Percentiles rank a stretch among this genome's conserved stretches.
Evolutionary conservation across 2,329 filamentous ascomycete species (phyloP).

Genomic region (Drechslera avenae): DNA sequence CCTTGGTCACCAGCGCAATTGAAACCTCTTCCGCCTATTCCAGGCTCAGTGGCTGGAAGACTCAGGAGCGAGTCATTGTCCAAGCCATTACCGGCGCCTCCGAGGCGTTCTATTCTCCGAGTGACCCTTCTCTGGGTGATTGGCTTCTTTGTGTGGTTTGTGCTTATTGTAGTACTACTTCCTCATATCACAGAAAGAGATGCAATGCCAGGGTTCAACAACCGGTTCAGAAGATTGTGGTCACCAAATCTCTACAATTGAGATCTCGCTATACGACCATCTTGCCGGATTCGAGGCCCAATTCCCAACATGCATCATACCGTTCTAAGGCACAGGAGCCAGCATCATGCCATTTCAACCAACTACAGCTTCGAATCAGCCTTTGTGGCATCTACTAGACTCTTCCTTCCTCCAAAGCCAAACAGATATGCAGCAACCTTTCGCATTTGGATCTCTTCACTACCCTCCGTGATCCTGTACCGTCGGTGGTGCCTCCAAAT

Average conservation of each 20-base stretch:
- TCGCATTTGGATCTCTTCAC: slow-evolving; percentile 70
- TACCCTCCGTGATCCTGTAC: slow-evolving; percentile 68
- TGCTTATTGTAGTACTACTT: slow-evolving; percentile 5
- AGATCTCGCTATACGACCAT: neutral
- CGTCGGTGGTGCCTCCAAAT: slow-evolving; percentile 68
- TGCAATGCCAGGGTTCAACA: slow-evolving; percentile 11
- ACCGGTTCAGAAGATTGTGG: slow-evolving; percentile 17
- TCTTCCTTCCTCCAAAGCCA: slow-evolving; percentile 57
- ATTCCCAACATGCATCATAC: too few relatives aligned
- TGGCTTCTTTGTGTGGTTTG: slow-evolving; percentile 4
- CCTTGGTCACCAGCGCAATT: neutral
- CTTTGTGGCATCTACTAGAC: slow-evolving; percentile 41
- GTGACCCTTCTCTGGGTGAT: slow-evolving; percentile 1
- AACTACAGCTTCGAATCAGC: slow-evolving; percentile 39
- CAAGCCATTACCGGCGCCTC: slow-evolving; percentile 4
- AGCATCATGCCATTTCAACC: neutral
- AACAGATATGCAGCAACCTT: slow-evolving; percentile 66
- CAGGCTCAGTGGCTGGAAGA: neutral
- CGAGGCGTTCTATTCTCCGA: neutral
- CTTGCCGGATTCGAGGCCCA: neutral
- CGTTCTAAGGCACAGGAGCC: neutral
- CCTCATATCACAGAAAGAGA: slow-evolving; percentile 11
- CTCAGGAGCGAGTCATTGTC: neutral
- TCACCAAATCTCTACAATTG: neutral
- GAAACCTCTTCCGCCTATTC: slow-evolving; percentile 7